Base-by-base conservation (phyloP, 2,329 filamentous ascomycete species). In the Zasmidium cellare region DNA sequence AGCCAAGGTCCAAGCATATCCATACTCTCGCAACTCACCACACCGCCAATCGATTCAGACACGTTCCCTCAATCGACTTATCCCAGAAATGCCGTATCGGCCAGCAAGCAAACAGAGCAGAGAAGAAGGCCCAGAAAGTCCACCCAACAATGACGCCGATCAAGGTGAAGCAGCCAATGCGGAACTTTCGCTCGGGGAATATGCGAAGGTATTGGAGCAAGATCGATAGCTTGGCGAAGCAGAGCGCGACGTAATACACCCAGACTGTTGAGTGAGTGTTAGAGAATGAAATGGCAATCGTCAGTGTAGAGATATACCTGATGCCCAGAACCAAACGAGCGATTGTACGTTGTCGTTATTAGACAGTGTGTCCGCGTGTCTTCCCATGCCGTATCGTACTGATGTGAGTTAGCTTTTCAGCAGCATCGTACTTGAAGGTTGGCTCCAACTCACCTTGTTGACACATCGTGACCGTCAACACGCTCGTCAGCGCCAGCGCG, bases 181-280 rank as follows among this genome's bases (percentile, higher is more conserved):
- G 69, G 49, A 70, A 69, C 6, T 56, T 59, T 9, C 41, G 57
- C 3, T 68, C 62, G 3, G 67, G 62, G 45, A 74, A 74, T 51
- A 74, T 69, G 35, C 71, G 69, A 5, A 69, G 56, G 53, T 74
- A 74, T 53, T 73, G 71, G 28, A 72, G 53, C 14, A 74, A 55
- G 35, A 74, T 73, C 1, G 71, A 72, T 49, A 70, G 62, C 59
- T 74, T 74, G 20, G 68, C 67, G 31, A 67, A 61, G 57, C 63
- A 65, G 2, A 70, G 60, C 2, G 58, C 66, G 2, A 66, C 58
- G 23, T 69, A 65, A 61, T 70, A 70, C 3, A 67, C 48, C 56
- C 64, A 61, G 25, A 69, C 60, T 18, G 25, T 28, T 28, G 25
- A 28, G 25, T 28, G 25, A 28, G 25, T n/a, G n/a, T n/a, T n/a